Evolutionary conservation across 345 rosid species (phyloP).

Genomic region (Pistacia atlantica): DNA sequence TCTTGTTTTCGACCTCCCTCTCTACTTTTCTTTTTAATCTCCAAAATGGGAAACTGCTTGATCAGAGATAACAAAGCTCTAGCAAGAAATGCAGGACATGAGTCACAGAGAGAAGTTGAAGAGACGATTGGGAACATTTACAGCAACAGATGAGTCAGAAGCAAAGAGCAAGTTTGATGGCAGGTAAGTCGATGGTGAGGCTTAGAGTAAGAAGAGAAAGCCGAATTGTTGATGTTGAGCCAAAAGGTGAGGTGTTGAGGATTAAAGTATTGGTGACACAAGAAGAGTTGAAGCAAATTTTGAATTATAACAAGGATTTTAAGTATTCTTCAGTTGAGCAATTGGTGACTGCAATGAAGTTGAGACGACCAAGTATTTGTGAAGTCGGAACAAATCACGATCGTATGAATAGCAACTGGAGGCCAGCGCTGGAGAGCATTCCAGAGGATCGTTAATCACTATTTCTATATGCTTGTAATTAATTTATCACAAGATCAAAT

Average conservation of each 20-base stretch:
- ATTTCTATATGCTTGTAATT: not conserved
- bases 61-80: slow-evolving; percentile 4
- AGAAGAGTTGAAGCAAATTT: slow-evolving; percentile 58
- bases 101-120: not conserved
- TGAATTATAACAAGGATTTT: slow-evolving; percentile 30
- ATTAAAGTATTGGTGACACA: slow-evolving; percentile 59
- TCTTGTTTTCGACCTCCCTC: slow-evolving; percentile 17
- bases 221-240: slow-evolving; percentile 20
- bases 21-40: not conserved
- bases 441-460: slow-evolving; percentile 43
- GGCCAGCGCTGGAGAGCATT: slow-evolving; percentile 61
- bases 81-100: slow-evolving; percentile 12
- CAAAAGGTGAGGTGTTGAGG: slow-evolving; percentile 40
- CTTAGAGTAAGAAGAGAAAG: slow-evolving; percentile 22
- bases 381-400: slow-evolving; percentile 1
- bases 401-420: slow-evolving; percentile 38
- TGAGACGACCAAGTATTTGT: slow-evolving; percentile 30
- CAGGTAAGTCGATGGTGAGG: not conserved
- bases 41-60: slow-evolving; percentile 45
- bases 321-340: slow-evolving; percentile 43
- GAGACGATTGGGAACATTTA: not conserved
- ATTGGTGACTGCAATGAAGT: slow-evolving; percentile 40
- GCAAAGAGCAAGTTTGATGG: not conserved
- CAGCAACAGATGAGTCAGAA: not conserved
- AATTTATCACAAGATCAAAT: too few species aligned